Base-by-base conservation (phyloP, 1,139 yeast species). In the Candida anutae region DNA sequence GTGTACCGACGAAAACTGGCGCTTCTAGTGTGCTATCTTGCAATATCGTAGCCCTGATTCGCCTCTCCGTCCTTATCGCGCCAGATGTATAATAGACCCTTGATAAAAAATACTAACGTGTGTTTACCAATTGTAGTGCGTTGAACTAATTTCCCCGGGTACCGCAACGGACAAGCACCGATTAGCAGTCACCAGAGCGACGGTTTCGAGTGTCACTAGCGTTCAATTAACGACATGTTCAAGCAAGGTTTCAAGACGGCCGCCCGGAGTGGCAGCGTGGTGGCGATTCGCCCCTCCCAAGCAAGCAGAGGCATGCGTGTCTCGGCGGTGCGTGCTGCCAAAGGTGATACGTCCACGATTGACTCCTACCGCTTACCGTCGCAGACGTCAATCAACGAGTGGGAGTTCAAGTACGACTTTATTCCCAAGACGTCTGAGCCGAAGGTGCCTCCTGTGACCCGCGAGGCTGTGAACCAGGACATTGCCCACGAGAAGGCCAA, bases 1-100 rank as follows among this genome's bases (percentile, higher is more conserved):
- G 51, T 77, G 90, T 28, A 88, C 78, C 4, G 96, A 82, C 49
- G 85, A 74, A 40, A 62, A 84, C 45, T 88, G 98, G 98, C 67
- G 75, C 41, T 87, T 87, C 47, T 85, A 52, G 24, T 13, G n/a
- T n/a, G n/a, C n/a, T n/a, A n/a, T n/a, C n/a, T n/a, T n/a, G n/a
- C n/a, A n/a, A n/a, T n/a, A n/a, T n/a, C n/a, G n/a, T n/a, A 22
- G 18, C 25, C 8, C 11, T 13, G 5, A 21, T 21, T 9, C 13
- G 5, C 12, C 25, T 22, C 13, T 4, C 5, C 6, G 6, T 15
- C 6, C 24, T 16, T 24, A 21, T 28, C 26, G n/a, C 21, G n/a
- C n/a, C n/a, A n/a, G n/a, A n/a, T n/a, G n/a, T n/a, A n/a, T n/a
- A n/a, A n/a, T n/a, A n/a, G n/a, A n/a, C n/a, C n/a, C n/a, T n/a